These are phyloP conservation scores for Trichophaea hybrida DNA, from an alignment of 2,329 filamentous ascomycete species.

Conservation along the genomic window DNA sequence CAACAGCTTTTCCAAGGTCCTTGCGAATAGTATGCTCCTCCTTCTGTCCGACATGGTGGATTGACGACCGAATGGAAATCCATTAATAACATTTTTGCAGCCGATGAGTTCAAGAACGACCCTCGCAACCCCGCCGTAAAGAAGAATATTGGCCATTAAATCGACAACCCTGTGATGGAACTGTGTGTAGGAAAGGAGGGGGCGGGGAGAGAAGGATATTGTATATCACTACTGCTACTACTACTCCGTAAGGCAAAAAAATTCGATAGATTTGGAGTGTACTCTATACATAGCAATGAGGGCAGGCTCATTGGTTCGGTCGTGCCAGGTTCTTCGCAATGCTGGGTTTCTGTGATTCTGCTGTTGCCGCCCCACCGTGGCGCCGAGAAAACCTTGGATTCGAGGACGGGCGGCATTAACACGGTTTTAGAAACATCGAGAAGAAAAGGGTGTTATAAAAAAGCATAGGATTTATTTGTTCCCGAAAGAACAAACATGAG, in stretches of 20 bases:
- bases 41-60: neutral
- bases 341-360: neutral
- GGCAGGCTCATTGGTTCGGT: neutral
- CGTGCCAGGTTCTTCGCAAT: neutral
- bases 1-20: conserved; percentile 64
- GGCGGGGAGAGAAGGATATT: neutral
- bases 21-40: conserved; percentile 62
- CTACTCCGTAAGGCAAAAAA: neutral
- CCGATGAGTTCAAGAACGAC: conserved; percentile 93
- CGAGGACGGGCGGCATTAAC: no score
- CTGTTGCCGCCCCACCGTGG: no score
- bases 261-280: neutral
- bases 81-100: conserved; percentile 37
- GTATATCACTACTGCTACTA: neutral
- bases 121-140: conserved; percentile 59
- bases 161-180: neutral
- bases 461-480: no score
- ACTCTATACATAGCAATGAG: neutral
- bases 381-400: no score
- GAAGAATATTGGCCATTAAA: conserved; percentile 6
- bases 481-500: no score
- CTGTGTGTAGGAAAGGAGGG: neutral
- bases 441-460: no score
- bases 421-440: no score
- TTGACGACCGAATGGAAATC: neutral